phyloP scores from a whole-genome alignment of 139 green algal species.

The Micromonas pusilla region DNA sequence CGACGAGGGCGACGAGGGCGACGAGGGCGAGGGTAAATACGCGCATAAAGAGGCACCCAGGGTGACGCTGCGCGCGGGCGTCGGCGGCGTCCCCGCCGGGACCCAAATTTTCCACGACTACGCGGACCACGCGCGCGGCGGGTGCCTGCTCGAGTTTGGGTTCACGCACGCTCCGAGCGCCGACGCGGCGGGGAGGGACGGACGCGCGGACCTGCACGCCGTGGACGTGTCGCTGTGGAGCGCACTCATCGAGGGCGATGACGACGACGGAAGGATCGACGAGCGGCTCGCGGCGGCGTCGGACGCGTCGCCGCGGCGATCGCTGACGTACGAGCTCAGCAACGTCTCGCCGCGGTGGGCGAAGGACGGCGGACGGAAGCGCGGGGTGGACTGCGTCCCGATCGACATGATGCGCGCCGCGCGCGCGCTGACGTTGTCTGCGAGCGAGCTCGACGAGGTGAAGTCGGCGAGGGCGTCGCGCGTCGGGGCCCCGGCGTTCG shows the following conservation, averaged over 20 bases:
- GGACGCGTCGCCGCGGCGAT: not conserved
- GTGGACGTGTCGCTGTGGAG: not conserved
- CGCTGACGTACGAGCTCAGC: not conserved
- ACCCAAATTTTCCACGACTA: constrained; percentile 18
- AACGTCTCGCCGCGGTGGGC: not conserved
- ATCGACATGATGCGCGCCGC: constrained; percentile 1
- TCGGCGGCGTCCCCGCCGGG: not conserved
- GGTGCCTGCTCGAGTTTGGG: constrained; percentile 18
- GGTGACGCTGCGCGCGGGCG: not conserved
- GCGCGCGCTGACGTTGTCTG: not conserved
- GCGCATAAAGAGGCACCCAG: not conserved
- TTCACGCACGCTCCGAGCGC: not conserved
- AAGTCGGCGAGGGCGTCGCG: no score
- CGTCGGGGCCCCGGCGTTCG: not conserved
- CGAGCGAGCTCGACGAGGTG: not conserved
- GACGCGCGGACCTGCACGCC: not conserved
- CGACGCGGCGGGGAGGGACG: not conserved
- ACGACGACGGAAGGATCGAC: no score
- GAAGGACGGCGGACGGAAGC: not conserved
- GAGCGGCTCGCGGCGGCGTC: no score
- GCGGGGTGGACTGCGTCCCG: not conserved
- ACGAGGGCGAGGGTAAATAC: constrained; percentile 5
- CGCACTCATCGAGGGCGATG: no score
- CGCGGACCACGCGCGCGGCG: not conserved
- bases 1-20: not conserved